Percentiles rank a stretch among this genome's conserved stretches.
phyloP scores from a whole-genome alignment of 257 asterid genomes.

The Solanum peruvianum region DNA sequence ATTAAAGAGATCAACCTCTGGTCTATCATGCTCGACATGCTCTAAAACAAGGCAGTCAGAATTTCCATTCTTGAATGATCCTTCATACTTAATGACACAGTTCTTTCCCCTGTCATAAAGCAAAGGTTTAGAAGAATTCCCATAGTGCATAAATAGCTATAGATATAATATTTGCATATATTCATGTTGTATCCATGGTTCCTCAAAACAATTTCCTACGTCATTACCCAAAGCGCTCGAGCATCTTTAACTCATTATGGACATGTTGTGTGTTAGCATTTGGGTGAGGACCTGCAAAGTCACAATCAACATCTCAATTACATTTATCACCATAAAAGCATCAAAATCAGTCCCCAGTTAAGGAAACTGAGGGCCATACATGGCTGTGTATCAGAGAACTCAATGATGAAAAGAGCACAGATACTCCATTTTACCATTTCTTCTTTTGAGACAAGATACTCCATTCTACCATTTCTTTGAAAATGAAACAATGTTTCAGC shows the following conservation, averaged over 20 bases:
- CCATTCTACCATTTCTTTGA: no score
- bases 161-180: neutral
- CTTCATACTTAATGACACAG: conserved; percentile 70
- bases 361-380: neutral
- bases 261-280: conserved; percentile 67
- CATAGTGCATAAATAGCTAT: neutral
- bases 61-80: conserved; percentile 51
- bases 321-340: neutral
- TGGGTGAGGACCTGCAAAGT: conserved; percentile 70
- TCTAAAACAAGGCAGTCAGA: conserved; percentile 78
- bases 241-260: conserved; percentile 80
- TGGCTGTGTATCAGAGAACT: neutral
- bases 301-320: neutral
- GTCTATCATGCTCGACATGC: conserved; percentile 88
- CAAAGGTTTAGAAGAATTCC: neutral
- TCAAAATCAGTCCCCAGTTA: neutral
- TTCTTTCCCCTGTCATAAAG: conserved; percentile 62
- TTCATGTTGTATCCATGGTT: neutral
- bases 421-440: neutral
- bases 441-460: no score
- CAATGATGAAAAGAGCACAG: neutral
- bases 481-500: no score
- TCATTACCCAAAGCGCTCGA: conserved; percentile 81
- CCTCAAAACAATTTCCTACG: neutral
- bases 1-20: conserved; percentile 56